phyloP scores from a whole-genome alignment of 1,284 basidiomycete species.

The Rhodotorula glutinis region DNA sequence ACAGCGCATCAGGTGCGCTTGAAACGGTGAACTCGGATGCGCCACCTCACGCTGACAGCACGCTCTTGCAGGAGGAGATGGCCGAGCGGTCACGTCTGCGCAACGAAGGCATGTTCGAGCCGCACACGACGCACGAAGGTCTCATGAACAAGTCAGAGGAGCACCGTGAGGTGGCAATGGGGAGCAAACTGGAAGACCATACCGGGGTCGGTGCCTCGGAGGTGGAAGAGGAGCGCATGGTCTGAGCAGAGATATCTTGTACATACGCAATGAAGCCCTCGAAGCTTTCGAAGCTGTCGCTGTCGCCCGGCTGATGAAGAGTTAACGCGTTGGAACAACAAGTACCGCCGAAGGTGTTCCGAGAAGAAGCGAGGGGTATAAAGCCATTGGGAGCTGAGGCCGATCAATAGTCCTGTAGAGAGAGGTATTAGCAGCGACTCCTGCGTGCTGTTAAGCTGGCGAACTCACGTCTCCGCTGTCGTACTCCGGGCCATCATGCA shows the following conservation, averaged over 20 bases:
- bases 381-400: no score
- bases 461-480: conserved; percentile 24
- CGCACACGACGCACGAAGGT: conserved; percentile 28
- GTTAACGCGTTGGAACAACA: not conserved
- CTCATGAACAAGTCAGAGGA: conserved; percentile 14
- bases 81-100: conserved; percentile 31
- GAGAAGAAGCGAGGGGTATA: no score
- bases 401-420: not conserved
- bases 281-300: not conserved
- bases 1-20: conserved; percentile 17
- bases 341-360: no score
- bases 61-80: conserved; percentile 30
- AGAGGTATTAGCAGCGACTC: no score
- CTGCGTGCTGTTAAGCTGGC: no score
- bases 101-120: conserved; percentile 27
- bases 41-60: no score
- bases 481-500: conserved; percentile 29
- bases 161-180: conserved; percentile 17
- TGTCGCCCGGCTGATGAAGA: not conserved
- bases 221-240: not conserved
- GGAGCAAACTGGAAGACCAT: not conserved
- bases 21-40: no score
- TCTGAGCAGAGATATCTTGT: not conserved
- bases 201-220: not conserved
- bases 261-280: no score